Conservation (phyloP, 176 grass and related monocot species). For the Eleusine coracana region DNA sequence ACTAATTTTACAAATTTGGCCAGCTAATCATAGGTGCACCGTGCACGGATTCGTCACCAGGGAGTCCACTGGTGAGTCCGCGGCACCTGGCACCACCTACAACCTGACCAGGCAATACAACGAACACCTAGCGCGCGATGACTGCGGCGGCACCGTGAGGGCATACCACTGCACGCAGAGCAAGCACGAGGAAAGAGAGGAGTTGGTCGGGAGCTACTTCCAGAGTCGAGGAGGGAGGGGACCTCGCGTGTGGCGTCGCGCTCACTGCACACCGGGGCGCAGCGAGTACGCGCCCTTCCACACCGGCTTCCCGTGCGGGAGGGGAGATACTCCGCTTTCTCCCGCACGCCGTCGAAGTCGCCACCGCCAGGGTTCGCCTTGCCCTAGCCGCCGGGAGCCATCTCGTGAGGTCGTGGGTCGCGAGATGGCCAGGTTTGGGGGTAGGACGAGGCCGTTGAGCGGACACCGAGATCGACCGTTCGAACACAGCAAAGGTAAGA, state of each 20-base stretch:
- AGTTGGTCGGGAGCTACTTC: neutral
- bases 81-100: neutral
- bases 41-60: neutral
- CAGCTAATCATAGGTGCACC: neutral
- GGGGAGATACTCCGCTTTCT: constrained; percentile 88
- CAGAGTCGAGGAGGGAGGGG: constrained; percentile 78
- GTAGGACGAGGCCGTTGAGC: neutral
- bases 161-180: neutral
- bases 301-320: constrained; percentile 78
- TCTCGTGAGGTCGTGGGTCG: neutral
- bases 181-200: neutral
- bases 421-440: neutral
- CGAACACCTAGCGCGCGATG: neutral
- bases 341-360: constrained; percentile 14
- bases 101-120: neutral
- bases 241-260: constrained; percentile 88
- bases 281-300: constrained; percentile 80
- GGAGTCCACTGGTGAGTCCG: neutral
- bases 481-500: too few species aligned
- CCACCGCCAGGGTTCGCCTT: constrained; percentile 37
- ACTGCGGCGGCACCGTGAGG: neutral
- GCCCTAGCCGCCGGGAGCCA: constrained; percentile 54
- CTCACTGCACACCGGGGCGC: constrained; percentile 80
- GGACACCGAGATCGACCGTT: neutral
- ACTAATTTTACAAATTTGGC: neutral